Conservation (phyloP, 208 protist genomes). For the Spongospora subterranea region DNA sequence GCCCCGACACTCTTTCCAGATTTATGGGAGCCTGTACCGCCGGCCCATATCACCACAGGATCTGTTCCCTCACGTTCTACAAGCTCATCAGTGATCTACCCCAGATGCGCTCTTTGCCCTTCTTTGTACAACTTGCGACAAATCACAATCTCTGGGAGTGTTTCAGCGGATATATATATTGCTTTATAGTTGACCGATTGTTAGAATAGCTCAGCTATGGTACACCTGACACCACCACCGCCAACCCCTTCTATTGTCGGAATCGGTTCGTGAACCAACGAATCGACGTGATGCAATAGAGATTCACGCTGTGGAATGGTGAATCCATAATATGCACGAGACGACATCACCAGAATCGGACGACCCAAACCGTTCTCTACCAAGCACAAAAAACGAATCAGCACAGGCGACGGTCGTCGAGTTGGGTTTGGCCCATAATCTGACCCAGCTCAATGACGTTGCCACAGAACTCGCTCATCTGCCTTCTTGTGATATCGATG, state of each 20-base stretch:
- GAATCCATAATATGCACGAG: not conserved
- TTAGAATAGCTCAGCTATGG: conserved; percentile 41
- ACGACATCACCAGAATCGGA: not conserved
- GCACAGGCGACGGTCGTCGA: not conserved
- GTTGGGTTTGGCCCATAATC: not conserved
- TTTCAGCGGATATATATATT: not conserved
- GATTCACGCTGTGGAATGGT: not conserved
- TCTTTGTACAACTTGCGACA: too few relatives aligned
- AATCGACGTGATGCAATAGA: not conserved
- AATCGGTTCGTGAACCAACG: not conserved
- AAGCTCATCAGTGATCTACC: not conserved
- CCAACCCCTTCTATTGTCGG: conserved; percentile 35
- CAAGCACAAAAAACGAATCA: not conserved
- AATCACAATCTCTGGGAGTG: not conserved
- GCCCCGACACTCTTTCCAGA: too few relatives aligned
- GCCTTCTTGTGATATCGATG: not conserved
- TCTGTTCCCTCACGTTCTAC: not conserved
- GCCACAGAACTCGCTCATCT: conserved; percentile 38
- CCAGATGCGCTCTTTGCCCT: too few relatives aligned
- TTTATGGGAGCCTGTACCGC: not conserved
- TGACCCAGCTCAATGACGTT: conserved; percentile 24
- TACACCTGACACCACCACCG: conserved; percentile 36
- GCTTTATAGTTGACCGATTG: too few relatives aligned
- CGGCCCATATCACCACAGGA: not conserved
- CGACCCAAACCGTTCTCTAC: conserved; percentile 18